Conservation (phyloP, 2,329 filamentous ascomycete genomes). For the Cladosporium sp. region DNA sequence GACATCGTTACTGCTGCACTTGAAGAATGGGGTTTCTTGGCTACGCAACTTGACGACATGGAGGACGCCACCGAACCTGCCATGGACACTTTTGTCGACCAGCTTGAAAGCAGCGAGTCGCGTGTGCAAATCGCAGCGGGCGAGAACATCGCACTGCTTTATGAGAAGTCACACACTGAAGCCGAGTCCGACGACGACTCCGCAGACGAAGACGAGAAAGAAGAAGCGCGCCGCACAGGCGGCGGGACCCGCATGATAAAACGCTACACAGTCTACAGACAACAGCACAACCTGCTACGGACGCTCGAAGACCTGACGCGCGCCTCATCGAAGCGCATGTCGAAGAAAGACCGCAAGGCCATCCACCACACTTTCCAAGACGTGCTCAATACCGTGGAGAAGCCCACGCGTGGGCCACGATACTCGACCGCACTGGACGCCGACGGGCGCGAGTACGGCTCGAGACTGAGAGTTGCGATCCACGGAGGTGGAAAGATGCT, state of each 20-base stretch:
- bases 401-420: conserved; percentile 62
- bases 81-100: conserved; percentile 77
- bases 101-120: conserved; percentile 70
- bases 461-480: conserved; percentile 58
- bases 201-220: conserved; percentile 41
- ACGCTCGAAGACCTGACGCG: conserved; percentile 57
- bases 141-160: conserved; percentile 76
- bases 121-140: conserved; percentile 73
- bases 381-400: conserved; percentile 62
- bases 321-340: conserved; percentile 57
- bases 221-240: conserved; percentile 37
- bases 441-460: conserved; percentile 58
- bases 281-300: conserved; percentile 57
- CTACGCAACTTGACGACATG: conserved; percentile 71
- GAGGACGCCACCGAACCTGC: conserved; percentile 66
- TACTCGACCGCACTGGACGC: conserved; percentile 62
- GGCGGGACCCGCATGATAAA: conserved; percentile 48
- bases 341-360: conserved; percentile 62
- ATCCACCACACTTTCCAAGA: conserved; percentile 65
- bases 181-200: conserved; percentile 52
- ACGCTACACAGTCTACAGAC: conserved; percentile 64
- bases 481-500: conserved; percentile 56
- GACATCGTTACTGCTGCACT: conserved; percentile 70
- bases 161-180: conserved; percentile 65
- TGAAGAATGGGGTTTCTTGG: conserved; percentile 74